Evolutionary conservation across 1,139 yeast species (phyloP).

Genomic region (Suhomyces atakaporum): DNA sequence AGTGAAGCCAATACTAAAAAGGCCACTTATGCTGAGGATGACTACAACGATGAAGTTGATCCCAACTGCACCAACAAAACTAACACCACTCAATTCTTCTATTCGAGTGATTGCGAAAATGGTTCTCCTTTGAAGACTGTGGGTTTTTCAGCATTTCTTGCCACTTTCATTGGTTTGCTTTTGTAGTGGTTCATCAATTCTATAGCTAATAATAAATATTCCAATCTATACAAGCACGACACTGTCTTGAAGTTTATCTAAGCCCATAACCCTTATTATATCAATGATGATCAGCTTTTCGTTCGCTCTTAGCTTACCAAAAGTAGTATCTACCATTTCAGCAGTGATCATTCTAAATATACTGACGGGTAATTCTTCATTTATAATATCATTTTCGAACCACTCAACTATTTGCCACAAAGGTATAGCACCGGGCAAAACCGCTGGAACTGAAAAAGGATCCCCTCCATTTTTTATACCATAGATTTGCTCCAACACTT

Average conservation of each 20-base stretch:
- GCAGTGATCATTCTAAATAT: constrained; percentile 18
- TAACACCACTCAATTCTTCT: constrained; percentile 3
- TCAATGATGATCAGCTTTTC: constrained; percentile 17
- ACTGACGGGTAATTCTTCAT: constrained; percentile 20
- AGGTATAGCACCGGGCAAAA: constrained; percentile 56
- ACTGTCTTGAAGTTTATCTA: constrained; percentile 14
- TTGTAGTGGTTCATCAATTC: constrained; percentile 13
- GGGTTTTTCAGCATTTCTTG: constrained; percentile 23
- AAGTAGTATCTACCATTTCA: constrained; percentile 16
- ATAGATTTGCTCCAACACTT: constrained; percentile 19
- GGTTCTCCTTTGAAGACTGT: constrained; percentile 16
- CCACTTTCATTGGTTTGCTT: constrained; percentile 24
- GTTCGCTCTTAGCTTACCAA: constrained; percentile 21
- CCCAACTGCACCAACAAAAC: constrained; percentile 4
- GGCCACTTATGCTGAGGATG: constrained; percentile 8
- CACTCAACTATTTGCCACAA: constrained; percentile 41
- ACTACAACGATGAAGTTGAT: constrained; percentile 2
- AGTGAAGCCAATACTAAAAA: constrained; percentile 8
- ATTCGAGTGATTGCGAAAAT: constrained; percentile 19
- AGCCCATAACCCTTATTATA: constrained; percentile 20
- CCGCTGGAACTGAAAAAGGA: constrained; percentile 35
- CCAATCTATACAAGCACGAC: constrained; percentile 7
- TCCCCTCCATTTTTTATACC: constrained; percentile 17
- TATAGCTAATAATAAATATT: constrained; percentile 4
- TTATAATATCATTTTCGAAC: constrained; percentile 23